These are phyloP conservation scores for Entomophthora muscae DNA, from an alignment of 371 early-diverging fungal genomes.

Conservation along the genomic window DNA sequence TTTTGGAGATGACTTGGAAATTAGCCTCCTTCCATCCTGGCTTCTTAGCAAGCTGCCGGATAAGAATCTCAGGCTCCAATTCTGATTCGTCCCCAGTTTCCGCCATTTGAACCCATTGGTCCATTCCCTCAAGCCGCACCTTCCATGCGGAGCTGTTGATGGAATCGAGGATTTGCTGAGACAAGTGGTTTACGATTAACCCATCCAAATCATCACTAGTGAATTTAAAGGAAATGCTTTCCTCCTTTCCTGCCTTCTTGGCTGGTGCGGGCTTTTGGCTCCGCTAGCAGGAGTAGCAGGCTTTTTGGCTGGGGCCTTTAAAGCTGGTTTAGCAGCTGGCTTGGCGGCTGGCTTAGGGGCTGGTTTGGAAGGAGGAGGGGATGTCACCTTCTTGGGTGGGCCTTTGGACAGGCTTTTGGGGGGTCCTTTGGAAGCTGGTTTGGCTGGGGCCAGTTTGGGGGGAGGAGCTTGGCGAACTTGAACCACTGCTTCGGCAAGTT, in stretches of 20 bases:
- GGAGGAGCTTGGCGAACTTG: slow-evolving; percentile 17
- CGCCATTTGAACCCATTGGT: neutral
- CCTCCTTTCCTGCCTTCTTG: slow-evolving; percentile 31
- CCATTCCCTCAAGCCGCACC: slow-evolving; percentile 44
- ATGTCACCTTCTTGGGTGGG: slow-evolving; percentile 9
- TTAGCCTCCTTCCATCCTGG: slow-evolving; percentile 94
- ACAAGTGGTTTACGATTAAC: slow-evolving; percentile 36
- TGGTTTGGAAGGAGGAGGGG: neutral
- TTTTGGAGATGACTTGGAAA: slow-evolving; percentile 51
- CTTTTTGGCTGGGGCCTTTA: slow-evolving; percentile 41
- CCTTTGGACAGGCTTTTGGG: slow-evolving; percentile 8
- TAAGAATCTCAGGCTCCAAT: slow-evolving; percentile 68
- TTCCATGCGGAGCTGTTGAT: slow-evolving; percentile 72
- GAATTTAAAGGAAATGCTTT: slow-evolving; percentile 43
- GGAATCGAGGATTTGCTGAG: slow-evolving; percentile 32
- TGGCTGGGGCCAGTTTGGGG: neutral
- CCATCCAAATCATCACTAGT: slow-evolving; percentile 45
- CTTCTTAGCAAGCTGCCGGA: slow-evolving; percentile 54
- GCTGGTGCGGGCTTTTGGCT: slow-evolving; percentile 19
- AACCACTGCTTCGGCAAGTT: slow-evolving; percentile 61
- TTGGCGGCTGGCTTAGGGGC: slow-evolving; percentile 15
- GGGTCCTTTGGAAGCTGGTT: no score
- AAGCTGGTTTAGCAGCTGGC: slow-evolving; percentile 8
- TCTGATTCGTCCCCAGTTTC: slow-evolving; percentile 9
- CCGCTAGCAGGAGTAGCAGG: slow-evolving; percentile 22